These are phyloP conservation scores for Dryas alaskensis DNA, from an alignment of 306 rosid species.

Conservation along the genomic window DNA sequence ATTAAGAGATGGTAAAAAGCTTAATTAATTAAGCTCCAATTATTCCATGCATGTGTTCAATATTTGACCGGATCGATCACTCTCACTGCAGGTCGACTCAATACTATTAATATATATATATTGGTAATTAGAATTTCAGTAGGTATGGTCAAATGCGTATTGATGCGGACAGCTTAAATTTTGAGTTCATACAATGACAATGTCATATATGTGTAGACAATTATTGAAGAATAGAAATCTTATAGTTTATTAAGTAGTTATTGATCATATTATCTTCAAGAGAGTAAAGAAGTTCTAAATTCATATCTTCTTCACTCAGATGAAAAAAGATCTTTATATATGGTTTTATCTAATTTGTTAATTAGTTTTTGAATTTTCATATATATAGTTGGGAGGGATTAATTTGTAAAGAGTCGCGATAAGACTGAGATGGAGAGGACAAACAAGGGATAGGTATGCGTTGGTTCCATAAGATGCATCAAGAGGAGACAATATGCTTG, in stretches of 20 bases:
- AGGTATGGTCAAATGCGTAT: background rate
- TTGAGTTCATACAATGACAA: background rate
- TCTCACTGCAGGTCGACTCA: background rate
- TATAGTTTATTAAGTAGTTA: too few relatives aligned
- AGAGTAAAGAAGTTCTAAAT: too few relatives aligned
- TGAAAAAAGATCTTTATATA: too few relatives aligned
- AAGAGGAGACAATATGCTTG: constrained; percentile 5
- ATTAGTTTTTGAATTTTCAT: too few relatives aligned
- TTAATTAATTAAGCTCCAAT: background rate
- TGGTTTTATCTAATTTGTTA: too few relatives aligned
- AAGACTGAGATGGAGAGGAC: constrained; percentile 7
- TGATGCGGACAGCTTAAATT: constrained; percentile 1
- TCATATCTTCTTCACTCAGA: too few relatives aligned
- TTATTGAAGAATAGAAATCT: too few relatives aligned
- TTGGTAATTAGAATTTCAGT: background rate
- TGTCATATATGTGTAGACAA: background rate
- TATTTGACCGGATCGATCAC: constrained; percentile 8
- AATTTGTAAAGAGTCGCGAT: constrained; percentile 15
- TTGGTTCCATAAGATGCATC: constrained; percentile 5
- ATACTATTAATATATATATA: background rate
- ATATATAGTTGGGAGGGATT: too few relatives aligned
- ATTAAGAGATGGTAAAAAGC: background rate
- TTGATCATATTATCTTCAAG: too few relatives aligned
- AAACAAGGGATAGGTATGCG: background rate
- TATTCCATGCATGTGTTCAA: background rate